Conservation (phyloP, 169 alveolate species). For the Plasmodium adleri region DNA sequence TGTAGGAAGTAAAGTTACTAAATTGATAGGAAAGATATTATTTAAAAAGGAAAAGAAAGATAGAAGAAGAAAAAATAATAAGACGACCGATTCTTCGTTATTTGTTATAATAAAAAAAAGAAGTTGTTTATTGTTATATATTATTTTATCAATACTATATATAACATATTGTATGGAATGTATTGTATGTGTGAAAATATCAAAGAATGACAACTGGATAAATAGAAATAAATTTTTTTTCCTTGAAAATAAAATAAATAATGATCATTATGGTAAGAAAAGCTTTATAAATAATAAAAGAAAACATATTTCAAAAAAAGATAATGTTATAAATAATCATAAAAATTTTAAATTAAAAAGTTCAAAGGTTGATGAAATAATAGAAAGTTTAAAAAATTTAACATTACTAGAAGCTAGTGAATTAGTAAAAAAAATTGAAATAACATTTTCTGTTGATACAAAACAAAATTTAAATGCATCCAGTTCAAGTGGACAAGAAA, state of each 20-base stretch:
- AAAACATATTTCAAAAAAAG: constrained; percentile 18
- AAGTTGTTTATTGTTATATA: too few relatives aligned
- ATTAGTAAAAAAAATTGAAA: constrained; percentile 85
- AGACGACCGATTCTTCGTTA: not conserved
- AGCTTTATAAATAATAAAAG: constrained; percentile 40
- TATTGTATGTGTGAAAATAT: constrained; percentile 13
- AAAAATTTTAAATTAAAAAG: constrained; percentile 33
- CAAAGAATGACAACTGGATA: constrained; percentile 12
- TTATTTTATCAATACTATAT: constrained; percentile 4
- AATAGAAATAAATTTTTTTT: constrained; percentile 14
- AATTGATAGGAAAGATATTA: constrained; percentile 15
- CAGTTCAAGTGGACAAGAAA: constrained; percentile 45
- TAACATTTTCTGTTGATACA: constrained; percentile 83
- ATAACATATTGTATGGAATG: constrained; percentile 7
- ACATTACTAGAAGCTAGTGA: constrained; percentile 86
- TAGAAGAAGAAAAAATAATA: constrained; percentile 7
- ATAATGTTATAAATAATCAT: not conserved
- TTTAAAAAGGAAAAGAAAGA: constrained; percentile 9
- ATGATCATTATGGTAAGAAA: constrained; percentile 29
- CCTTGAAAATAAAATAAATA: constrained; percentile 10
- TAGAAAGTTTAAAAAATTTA: constrained; percentile 80
- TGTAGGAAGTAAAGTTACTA: constrained; percentile 22
- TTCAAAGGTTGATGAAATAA: constrained; percentile 80
- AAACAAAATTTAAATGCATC: constrained; percentile 76
- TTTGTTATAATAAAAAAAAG: not conserved